Percentiles rank a stretch among this genome's conserved stretches.
phyloP scores from a whole-genome alignment of 2,329 filamentous ascomycete genomes.

The Penicillium sp. region DNA sequence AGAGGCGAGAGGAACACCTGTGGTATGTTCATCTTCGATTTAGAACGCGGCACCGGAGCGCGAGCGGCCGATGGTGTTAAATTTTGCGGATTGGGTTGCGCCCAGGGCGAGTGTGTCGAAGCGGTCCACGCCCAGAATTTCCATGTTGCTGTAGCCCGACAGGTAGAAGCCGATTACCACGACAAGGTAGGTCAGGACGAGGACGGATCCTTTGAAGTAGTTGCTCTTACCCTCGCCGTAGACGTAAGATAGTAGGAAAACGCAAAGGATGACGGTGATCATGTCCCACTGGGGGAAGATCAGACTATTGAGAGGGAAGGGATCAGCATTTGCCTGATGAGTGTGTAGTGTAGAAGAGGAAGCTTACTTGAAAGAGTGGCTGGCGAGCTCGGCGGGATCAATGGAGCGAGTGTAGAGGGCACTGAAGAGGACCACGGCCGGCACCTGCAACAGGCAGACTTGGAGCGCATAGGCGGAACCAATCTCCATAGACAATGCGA shows the following conservation, averaged over 20 bases:
- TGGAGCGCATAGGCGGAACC: constrained; percentile 96
- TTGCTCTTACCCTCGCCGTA: constrained; percentile 99
- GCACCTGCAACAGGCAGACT: constrained; percentile 92
- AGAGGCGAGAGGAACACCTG: neutral
- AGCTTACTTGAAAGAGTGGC: constrained; percentile 56
- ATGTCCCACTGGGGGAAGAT: constrained; percentile 99
- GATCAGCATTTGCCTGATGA: constrained; percentile 15
- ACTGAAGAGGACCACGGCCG: constrained; percentile 87
- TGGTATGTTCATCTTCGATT: neutral
- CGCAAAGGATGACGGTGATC: constrained; percentile 92
- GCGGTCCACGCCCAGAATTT: constrained; percentile 50
- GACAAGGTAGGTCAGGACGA: constrained; percentile 89
- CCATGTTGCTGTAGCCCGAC: constrained; percentile 63
- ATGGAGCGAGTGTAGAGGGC: constrained; percentile 67
- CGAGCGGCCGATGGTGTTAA: constrained; percentile 45
- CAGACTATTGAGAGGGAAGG: constrained; percentile 55
- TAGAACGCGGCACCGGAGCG: constrained; percentile 41
- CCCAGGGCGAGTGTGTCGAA: constrained; percentile 51
- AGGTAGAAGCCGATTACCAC: constrained; percentile 92
- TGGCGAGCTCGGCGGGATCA: constrained; percentile 54
- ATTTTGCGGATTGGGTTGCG: constrained; percentile 32
- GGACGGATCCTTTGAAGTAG: constrained; percentile 98
- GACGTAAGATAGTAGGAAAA: constrained; percentile 96
- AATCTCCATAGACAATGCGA: constrained; percentile 98
- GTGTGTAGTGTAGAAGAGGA: neutral